Evolutionary conservation across 1,284 basidiomycete species (phyloP).

Genomic region (Cerrena zonata): DNA sequence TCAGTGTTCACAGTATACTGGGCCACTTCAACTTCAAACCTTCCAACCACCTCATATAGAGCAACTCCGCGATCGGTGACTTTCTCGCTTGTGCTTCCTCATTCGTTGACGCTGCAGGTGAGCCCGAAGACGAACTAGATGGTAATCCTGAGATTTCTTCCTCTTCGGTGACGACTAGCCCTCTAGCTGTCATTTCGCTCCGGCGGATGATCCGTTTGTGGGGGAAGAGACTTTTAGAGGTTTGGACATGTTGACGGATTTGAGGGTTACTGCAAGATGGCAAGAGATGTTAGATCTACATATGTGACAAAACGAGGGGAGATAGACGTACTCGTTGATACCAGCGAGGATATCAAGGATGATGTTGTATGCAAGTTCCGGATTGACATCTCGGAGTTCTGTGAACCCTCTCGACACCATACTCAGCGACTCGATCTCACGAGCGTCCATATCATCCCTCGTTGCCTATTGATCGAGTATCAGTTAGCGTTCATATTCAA

Average conservation of each 20-base stretch:
- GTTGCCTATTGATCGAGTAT: conserved; percentile 63
- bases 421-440: conserved; percentile 82
- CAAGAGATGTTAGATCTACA: conserved; percentile 7
- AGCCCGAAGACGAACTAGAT: conserved; percentile 25
- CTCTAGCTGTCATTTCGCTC: conserved; percentile 77
- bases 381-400: conserved; percentile 76
- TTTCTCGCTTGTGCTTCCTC: conserved; percentile 42
- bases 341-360: conserved; percentile 86
- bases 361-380: conserved; percentile 78
- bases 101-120: conserved; percentile 21
- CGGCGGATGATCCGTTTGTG: conserved; percentile 72
- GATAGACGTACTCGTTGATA: conserved; percentile 74
- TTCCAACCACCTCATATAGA: conserved; percentile 94
- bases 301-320: not conserved
- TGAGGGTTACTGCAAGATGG: conserved; percentile 52
- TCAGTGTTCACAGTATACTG: conserved; percentile 52
- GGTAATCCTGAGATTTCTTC: conserved; percentile 59
- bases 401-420: conserved; percentile 86
- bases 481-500: too few relatives aligned
- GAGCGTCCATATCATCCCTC: conserved; percentile 78
- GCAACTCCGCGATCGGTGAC: conserved; percentile 85
- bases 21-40: conserved; percentile 87
- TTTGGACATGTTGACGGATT: conserved; percentile 76
- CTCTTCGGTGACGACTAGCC: conserved; percentile 72
- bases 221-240: conserved; percentile 65